phyloP scores from a whole-genome alignment of 768 basidiomycete genomes.

The Gymnopilus junonius region DNA sequence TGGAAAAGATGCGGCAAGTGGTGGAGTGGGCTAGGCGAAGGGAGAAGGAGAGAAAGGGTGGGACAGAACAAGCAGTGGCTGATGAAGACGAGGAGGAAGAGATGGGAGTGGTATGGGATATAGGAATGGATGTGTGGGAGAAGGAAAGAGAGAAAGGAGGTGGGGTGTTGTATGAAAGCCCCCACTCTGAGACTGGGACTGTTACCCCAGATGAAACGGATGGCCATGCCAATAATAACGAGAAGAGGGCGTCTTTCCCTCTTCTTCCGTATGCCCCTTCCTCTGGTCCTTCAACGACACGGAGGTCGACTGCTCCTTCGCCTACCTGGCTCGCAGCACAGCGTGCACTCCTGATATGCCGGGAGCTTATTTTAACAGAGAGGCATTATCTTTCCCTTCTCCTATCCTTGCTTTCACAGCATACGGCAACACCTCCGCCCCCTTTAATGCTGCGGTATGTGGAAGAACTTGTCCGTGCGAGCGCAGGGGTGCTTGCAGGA shows the following conservation, averaged over 20 bases:
- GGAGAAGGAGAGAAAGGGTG: constrained; percentile 6
- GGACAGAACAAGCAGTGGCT: not conserved
- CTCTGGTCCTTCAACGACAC: not conserved
- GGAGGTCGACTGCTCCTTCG: constrained; percentile 1
- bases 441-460: constrained; percentile 57
- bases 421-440: constrained; percentile 50
- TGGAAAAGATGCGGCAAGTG: constrained; percentile 43
- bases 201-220: not conserved
- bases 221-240: not conserved
- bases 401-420: constrained; percentile 30
- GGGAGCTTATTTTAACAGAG: constrained; percentile 49
- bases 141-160: not conserved
- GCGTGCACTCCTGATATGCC: constrained; percentile 41
- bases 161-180: not conserved
- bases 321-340: constrained; percentile 40
- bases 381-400: constrained; percentile 44
- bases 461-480: constrained; percentile 51
- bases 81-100: constrained; percentile 2
- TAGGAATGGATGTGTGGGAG: constrained; percentile 18
- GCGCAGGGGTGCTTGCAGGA: constrained; percentile 47
- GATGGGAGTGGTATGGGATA: constrained; percentile 5
- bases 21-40: constrained; percentile 14
- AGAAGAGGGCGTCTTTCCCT: not conserved
- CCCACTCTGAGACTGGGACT: not conserved
- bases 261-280: not conserved